A percentile compares a stretch with the other conserved stretches of the same genome.
Conservation (phyloP, 768 basidiomycete genomes). For the Sporobolomyces pararoseus region DNA sequence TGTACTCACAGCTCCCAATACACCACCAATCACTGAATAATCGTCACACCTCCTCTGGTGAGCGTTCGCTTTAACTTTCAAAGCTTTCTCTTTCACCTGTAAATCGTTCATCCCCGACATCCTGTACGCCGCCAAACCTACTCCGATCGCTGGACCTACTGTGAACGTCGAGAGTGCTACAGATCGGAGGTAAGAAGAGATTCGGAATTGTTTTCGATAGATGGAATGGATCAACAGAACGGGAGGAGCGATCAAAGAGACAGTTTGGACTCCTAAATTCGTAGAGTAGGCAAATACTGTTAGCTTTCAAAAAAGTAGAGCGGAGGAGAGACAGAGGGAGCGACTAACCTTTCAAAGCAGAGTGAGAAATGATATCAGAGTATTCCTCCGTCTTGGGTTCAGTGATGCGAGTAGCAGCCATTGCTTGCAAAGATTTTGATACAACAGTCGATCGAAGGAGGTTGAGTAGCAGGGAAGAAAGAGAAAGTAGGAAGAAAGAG, state of each 20-base stretch:
- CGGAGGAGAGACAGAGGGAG: background rate
- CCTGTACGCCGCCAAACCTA: conserved; percentile 5
- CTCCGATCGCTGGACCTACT: conserved; percentile 11
- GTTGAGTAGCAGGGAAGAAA: background rate
- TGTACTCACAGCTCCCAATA: conserved; percentile 11
- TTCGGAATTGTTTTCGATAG: background rate
- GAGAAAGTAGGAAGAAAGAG: too few relatives aligned
- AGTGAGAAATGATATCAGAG: background rate
- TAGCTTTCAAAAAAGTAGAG: background rate
- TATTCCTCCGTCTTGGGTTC: conserved; percentile 4
- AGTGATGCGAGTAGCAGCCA: background rate
- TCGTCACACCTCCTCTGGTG: conserved; percentile 10
- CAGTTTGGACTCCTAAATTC: conserved; percentile 11
- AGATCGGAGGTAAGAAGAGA: background rate
- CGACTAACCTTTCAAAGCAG: conserved; percentile 5
- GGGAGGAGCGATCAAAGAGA: background rate
- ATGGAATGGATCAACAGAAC: background rate
- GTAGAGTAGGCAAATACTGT: too few relatives aligned
- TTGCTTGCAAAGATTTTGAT: background rate
- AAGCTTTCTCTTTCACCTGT: background rate
- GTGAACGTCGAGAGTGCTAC: conserved; percentile 7
- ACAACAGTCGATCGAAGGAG: too few relatives aligned
- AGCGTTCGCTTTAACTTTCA: background rate
- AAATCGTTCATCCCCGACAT: background rate
- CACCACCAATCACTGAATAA: conserved; percentile 18